Evolutionary conservation across 2,329 filamentous ascomycete species (phyloP).

Genomic region (Trichoderma atrobrunneum): DNA sequence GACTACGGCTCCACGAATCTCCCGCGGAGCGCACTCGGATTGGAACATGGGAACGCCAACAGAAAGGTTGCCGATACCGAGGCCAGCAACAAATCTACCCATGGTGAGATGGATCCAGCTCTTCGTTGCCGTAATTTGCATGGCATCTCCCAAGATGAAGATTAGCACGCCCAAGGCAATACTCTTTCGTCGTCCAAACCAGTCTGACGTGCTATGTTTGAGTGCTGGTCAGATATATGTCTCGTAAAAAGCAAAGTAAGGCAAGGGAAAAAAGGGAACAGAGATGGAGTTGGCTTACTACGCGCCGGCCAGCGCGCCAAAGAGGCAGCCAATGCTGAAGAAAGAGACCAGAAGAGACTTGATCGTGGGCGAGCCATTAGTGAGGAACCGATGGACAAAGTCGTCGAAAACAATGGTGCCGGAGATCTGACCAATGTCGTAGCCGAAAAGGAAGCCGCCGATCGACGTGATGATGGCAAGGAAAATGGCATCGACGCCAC

Average conservation of each 20-base stretch:
- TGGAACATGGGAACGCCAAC: constrained; percentile 67
- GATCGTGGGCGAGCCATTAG: constrained; percentile 40
- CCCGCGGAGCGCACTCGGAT: constrained; percentile 59
- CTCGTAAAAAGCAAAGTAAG: background rate
- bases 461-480: constrained; percentile 54
- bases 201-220: constrained; percentile 48
- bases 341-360: constrained; percentile 55
- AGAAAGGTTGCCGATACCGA: constrained; percentile 65
- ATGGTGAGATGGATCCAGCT: constrained; percentile 65
- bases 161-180: constrained; percentile 53
- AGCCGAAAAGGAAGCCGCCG: constrained; percentile 62
- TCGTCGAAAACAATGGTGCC: constrained; percentile 50
- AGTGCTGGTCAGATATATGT: background rate
- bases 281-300: constrained; percentile 33
- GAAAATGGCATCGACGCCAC: constrained; percentile 40
- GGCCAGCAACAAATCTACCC: constrained; percentile 63
- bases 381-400: constrained; percentile 56
- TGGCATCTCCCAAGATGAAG: constrained; percentile 62
- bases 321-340: constrained; percentile 53
- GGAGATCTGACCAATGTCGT: constrained; percentile 61
- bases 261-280: background rate
- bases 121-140: constrained; percentile 59
- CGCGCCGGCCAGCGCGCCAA: constrained; percentile 53
- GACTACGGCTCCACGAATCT: constrained; percentile 64
- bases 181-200: constrained; percentile 55